A percentile compares a stretch with the other conserved stretches of the same genome.
These are phyloP conservation scores for Polygonum aviculare DNA, from an alignment of 148 eudicot species.

Conservation along the genomic window DNA sequence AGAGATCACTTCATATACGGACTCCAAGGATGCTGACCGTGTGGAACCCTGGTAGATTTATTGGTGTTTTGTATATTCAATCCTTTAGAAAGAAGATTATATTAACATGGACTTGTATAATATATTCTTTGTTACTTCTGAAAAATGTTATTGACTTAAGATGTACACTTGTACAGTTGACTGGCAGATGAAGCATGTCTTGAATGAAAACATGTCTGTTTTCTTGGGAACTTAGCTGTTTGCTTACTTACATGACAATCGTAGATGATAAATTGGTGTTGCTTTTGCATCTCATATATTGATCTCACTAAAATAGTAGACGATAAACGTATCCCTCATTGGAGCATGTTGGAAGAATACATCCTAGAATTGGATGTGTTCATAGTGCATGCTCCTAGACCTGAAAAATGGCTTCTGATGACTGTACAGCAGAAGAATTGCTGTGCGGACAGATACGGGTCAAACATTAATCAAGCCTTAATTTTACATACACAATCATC, in stretches of 20 bases:
- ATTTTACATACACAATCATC: not conserved
- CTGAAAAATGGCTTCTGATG: constrained; percentile 64
- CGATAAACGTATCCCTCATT: not conserved
- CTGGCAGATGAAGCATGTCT: not conserved
- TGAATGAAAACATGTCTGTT: not conserved
- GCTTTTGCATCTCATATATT: not conserved
- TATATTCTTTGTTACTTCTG: constrained; percentile 8
- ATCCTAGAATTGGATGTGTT: constrained; percentile 48
- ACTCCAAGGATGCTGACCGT: constrained; percentile 14
- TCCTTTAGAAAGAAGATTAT: not conserved
- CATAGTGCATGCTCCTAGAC: constrained; percentile 55
- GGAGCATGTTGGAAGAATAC: constrained; percentile 47
- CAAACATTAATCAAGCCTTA: constrained; percentile 24
- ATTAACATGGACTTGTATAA: not conserved
- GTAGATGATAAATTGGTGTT: not conserved
- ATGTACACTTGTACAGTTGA: not conserved
- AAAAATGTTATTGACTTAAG: not conserved
- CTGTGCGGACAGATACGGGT: constrained; percentile 94
- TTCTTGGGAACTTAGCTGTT: not conserved
- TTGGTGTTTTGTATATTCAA: not conserved
- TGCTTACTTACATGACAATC: not conserved
- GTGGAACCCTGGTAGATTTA: constrained; percentile 53
- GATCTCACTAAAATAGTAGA: not conserved
- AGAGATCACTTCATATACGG: constrained; percentile 12
- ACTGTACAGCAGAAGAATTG: constrained; percentile 59